Evolutionary conservation across 257 asterid species (phyloP).

Genomic region (Linaria vulgaris): DNA sequence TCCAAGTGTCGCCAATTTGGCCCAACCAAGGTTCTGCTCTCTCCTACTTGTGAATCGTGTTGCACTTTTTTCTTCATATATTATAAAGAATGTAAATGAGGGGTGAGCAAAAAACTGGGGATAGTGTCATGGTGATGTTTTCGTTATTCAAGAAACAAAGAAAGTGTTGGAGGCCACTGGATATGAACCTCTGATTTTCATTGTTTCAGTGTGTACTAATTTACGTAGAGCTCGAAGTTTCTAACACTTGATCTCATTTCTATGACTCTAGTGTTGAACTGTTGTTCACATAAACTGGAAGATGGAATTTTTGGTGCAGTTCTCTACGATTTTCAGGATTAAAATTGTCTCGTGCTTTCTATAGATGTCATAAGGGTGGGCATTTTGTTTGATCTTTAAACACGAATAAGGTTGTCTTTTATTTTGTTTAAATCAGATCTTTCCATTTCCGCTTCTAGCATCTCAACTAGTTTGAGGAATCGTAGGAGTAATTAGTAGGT

Average conservation of each 20-base stretch:
- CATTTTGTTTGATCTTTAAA: too few relatives aligned
- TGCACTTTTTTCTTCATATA: background rate
- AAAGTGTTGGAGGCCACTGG: background rate
- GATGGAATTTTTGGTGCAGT: background rate
- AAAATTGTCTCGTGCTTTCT: background rate
- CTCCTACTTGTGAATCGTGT: slow-evolving; percentile 4
- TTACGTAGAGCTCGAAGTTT: background rate
- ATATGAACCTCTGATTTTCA: background rate
- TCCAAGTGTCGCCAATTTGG: background rate
- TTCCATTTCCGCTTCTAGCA: too few relatives aligned
- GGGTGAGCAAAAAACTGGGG: background rate
- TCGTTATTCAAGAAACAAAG: background rate
- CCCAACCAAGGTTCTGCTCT: slow-evolving; percentile 6
- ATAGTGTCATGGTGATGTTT: background rate
- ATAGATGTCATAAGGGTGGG: too few relatives aligned
- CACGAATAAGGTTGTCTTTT: too few relatives aligned
- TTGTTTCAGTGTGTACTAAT: slow-evolving; percentile 2
- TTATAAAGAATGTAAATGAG: background rate
- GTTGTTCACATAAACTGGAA: background rate
- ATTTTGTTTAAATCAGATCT: too few relatives aligned
- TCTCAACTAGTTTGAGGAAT: too few relatives aligned
- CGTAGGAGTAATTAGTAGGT: too few relatives aligned
- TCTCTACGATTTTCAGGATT: background rate
- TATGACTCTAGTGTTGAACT: too few relatives aligned
- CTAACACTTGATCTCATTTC: background rate